phyloP scores from a whole-genome alignment of 192 early-diverging fungal species.

The Pilaira anomala region DNA sequence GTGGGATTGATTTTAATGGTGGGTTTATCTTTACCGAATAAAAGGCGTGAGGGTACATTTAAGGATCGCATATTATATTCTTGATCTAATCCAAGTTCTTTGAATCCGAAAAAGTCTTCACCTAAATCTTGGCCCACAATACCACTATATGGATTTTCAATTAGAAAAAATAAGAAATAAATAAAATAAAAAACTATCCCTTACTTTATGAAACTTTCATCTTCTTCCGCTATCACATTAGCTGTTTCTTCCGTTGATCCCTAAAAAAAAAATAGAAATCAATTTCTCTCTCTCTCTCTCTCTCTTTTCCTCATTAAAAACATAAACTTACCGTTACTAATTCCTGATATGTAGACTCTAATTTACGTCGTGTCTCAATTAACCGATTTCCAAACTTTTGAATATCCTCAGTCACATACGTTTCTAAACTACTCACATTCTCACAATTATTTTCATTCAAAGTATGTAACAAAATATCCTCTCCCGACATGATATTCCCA shows the following conservation, averaged over 20 bases:
- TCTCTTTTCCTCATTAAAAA: neutral
- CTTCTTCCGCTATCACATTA: constrained; percentile 9
- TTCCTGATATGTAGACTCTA: constrained; percentile 71
- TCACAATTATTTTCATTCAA: constrained; percentile 79
- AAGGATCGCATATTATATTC: constrained; percentile 54
- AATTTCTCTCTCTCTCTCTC: too few species aligned
- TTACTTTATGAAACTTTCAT: constrained; percentile 25
- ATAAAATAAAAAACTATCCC: neutral
- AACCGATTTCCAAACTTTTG: constrained; percentile 67
- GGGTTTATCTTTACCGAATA: constrained; percentile 31
- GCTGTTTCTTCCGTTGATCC: constrained; percentile 4
- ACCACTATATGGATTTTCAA: constrained; percentile 39
- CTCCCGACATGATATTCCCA: constrained; percentile 63
- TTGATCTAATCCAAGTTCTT: constrained; percentile 81
- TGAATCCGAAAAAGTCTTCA: constrained; percentile 89
- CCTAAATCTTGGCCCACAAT: constrained; percentile 53
- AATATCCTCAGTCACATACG: constrained; percentile 77
- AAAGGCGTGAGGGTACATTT: constrained; percentile 39
- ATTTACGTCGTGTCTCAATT: constrained; percentile 65
- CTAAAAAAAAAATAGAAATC: neutral
- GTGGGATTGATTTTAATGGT: neutral
- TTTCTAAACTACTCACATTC: constrained; percentile 46
- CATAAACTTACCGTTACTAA: constrained; percentile 38
- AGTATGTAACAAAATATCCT: constrained; percentile 77
- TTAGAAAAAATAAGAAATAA: neutral